A percentile compares a stretch with the other conserved stretches of the same genome.
These are phyloP conservation scores for Verticillium albo-atrum DNA, from an alignment of 2,329 filamentous ascomycete species.

Conservation along the genomic window DNA sequence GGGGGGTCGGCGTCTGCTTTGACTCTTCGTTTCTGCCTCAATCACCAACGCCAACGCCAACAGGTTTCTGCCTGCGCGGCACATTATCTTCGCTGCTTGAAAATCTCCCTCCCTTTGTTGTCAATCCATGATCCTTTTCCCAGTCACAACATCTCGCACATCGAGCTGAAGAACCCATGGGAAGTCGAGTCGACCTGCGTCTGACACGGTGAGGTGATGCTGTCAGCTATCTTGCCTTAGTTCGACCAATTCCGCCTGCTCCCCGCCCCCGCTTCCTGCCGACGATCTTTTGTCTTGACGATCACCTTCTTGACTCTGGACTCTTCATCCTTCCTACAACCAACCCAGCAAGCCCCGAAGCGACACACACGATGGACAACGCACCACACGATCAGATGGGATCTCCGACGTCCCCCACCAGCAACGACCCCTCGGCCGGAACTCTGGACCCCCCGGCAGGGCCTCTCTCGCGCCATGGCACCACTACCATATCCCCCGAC, in stretches of 20 bases:
- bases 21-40: too few species aligned
- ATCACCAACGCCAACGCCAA: too few species aligned
- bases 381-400: background rate
- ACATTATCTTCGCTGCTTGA: too few species aligned
- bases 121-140: too few species aligned
- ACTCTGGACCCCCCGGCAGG: background rate
- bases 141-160: too few species aligned
- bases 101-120: too few species aligned
- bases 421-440: background rate
- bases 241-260: background rate
- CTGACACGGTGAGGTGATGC: background rate
- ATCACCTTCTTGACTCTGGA: background rate
- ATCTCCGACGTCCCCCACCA: background rate
- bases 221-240: background rate
- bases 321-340: background rate
- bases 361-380: background rate
- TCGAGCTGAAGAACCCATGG: too few species aligned
- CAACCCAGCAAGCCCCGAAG: background rate
- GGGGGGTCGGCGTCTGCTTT: too few species aligned
- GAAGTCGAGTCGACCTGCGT: background rate
- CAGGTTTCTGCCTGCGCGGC: too few species aligned
- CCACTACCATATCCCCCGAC: constrained; percentile 9
- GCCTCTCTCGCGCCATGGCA: background rate
- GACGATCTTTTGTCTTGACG: background rate
- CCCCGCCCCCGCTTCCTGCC: background rate